Conservation (phyloP, 345 rosid species). For the Odontarrhena argentea region DNA sequence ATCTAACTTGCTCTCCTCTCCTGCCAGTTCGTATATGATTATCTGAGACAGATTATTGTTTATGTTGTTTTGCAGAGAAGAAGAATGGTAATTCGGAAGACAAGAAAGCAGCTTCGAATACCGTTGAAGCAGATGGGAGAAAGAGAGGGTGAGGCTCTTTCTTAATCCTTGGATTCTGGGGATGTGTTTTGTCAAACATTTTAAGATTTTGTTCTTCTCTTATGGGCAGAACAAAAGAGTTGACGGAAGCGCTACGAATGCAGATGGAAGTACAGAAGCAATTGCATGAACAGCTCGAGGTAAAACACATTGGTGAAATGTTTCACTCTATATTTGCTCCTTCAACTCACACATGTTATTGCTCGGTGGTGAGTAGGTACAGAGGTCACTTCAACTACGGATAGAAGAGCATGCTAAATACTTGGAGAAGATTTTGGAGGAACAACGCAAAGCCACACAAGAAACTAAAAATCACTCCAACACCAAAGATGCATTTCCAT, state of each 20-base stretch:
- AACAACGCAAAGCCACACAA: constrained; percentile 53
- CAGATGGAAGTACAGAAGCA: constrained; percentile 78
- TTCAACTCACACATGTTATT: not conserved
- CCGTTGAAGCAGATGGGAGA: constrained; percentile 48
- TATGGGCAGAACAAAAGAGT: constrained; percentile 42
- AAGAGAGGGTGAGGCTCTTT: constrained; percentile 50
- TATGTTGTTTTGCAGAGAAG: constrained; percentile 45
- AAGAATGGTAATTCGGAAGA: constrained; percentile 54
- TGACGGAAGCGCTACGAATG: constrained; percentile 60
- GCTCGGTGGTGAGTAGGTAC: constrained; percentile 46
- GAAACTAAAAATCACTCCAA: constrained; percentile 4
- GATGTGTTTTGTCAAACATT: not conserved
- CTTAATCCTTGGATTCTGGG: not conserved
- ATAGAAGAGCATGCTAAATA: constrained; percentile 82
- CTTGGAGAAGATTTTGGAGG: constrained; percentile 71
- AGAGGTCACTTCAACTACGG: constrained; percentile 63
- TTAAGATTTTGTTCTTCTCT: not conserved
- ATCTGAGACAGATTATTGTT: not conserved
- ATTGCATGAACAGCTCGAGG: constrained; percentile 77
- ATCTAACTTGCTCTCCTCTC: not conserved
- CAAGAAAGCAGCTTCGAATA: constrained; percentile 47
- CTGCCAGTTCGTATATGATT: not conserved
- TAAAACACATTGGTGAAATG: constrained; percentile 16
- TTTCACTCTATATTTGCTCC: not conserved
- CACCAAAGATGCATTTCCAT: constrained; percentile 28